Conservation (phyloP, 2,329 filamentous ascomycete species). For the Tympanopsis confertula region DNA sequence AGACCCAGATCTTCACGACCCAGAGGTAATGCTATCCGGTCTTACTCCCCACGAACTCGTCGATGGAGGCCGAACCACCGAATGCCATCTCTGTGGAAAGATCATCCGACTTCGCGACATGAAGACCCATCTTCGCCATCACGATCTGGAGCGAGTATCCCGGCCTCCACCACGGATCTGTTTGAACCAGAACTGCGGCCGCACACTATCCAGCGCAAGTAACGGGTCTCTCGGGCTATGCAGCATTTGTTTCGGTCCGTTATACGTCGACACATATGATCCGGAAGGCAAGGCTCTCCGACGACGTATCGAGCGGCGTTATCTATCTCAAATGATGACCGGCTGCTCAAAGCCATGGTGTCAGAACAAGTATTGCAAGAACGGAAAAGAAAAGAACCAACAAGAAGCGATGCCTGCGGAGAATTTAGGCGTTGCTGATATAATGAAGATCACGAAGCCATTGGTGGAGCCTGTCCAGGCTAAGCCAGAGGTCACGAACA, state of each 20-base stretch:
- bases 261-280: constrained; percentile 85
- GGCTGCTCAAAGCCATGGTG: constrained; percentile 82
- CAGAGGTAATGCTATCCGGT: constrained; percentile 74
- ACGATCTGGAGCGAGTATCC: constrained; percentile 73
- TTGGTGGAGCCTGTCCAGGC: constrained; percentile 38
- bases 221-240: constrained; percentile 60
- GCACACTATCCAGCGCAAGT: constrained; percentile 41
- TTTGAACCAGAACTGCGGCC: constrained; percentile 72
- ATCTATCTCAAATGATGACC: constrained; percentile 73
- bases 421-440: constrained; percentile 61
- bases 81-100: constrained; percentile 84
- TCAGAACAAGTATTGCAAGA: constrained; percentile 73
- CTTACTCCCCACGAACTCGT: constrained; percentile 84
- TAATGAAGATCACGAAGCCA: constrained; percentile 31
- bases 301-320: constrained; percentile 74
- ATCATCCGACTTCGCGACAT: constrained; percentile 88
- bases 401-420: constrained; percentile 59
- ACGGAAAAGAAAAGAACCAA: constrained; percentile 50
- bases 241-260: constrained; percentile 74
- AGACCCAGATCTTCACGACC: constrained; percentile 50
- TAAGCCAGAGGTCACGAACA: constrained; percentile 1
- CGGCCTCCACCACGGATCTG: constrained; percentile 62
- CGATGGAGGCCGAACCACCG: constrained; percentile 83
- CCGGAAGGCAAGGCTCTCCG: constrained; percentile 78
- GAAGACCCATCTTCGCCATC: constrained; percentile 78